These are phyloP conservation scores for Clitoria ternatea DNA, from an alignment of 306 rosid species.

Conservation along the genomic window DNA sequence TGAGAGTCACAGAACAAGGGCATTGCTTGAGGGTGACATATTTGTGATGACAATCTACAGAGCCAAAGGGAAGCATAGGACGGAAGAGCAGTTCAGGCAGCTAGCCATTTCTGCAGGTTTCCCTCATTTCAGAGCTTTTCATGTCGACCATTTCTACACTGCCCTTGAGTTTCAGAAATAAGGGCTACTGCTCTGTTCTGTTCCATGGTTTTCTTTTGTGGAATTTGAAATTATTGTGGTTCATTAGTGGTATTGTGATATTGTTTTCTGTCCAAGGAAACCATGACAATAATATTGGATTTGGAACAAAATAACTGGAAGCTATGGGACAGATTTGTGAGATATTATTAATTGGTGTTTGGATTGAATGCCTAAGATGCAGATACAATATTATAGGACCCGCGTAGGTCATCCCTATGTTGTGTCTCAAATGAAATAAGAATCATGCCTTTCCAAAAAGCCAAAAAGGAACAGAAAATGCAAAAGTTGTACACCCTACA, in stretches of 20 bases:
- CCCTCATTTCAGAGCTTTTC: constrained; percentile 47
- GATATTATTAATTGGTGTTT: neutral
- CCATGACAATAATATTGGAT: too few relatives aligned
- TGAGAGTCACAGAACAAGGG: constrained; percentile 70
- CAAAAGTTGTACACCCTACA: neutral
- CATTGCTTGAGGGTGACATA: constrained; percentile 69
- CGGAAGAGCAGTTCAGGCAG: constrained; percentile 53
- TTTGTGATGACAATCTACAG: constrained; percentile 83
- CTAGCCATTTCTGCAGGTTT: constrained; percentile 64
- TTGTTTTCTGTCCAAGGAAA: neutral
- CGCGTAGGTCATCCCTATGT: neutral
- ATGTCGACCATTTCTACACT: constrained; percentile 59
- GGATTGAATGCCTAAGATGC: neutral
- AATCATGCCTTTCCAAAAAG: neutral
- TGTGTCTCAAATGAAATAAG: neutral
- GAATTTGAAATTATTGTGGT: neutral
- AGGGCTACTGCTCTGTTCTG: neutral
- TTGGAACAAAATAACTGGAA: neutral
- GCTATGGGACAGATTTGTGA: neutral
- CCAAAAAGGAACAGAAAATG: too few relatives aligned
- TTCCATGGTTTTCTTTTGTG: neutral
- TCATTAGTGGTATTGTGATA: neutral
- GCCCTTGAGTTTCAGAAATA: constrained; percentile 74
- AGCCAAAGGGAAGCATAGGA: constrained; percentile 77
- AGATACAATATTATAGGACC: neutral